Conservation (phyloP, 441 rosid species). For the Corymbia citriodora region DNA sequence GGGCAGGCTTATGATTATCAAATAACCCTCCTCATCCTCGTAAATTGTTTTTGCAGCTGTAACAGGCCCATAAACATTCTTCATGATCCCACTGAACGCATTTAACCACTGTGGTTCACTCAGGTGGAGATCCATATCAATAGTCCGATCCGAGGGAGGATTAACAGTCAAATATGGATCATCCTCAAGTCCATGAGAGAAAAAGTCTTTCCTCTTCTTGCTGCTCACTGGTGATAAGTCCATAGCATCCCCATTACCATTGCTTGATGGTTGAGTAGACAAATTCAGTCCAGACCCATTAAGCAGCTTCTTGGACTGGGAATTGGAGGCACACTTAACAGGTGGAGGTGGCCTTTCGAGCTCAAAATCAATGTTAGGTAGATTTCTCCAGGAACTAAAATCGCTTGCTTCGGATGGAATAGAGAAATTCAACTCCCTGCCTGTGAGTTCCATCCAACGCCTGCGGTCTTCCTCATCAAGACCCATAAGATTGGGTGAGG, state of each 20-base stretch:
- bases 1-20: slow-evolving; percentile 61
- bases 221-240: slow-evolving; percentile 45
- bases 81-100: slow-evolving; percentile 58
- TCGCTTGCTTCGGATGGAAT: slow-evolving; percentile 58
- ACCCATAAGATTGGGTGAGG: slow-evolving; percentile 43
- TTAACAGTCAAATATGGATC: slow-evolving; percentile 37
- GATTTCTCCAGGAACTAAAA: background rate
- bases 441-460: slow-evolving; percentile 65
- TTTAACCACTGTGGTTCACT: slow-evolving; percentile 46
- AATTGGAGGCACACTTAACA: background rate
- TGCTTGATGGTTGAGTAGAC: background rate
- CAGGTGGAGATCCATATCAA: slow-evolving; percentile 38
- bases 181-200: slow-evolving; percentile 41
- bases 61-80: slow-evolving; percentile 47
- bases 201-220: slow-evolving; percentile 56
- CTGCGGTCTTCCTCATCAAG: slow-evolving; percentile 60
- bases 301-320: background rate
- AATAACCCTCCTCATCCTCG: slow-evolving; percentile 57
- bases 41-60: slow-evolving; percentile 66
- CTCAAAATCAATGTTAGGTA: background rate
- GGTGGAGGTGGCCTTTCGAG: background rate
- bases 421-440: slow-evolving; percentile 56
- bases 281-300: background rate
- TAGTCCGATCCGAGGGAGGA: slow-evolving; percentile 29
- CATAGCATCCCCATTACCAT: background rate